Conservation (phyloP, 176 grass and related monocot genomes). For the Poa pratensis region DNA sequence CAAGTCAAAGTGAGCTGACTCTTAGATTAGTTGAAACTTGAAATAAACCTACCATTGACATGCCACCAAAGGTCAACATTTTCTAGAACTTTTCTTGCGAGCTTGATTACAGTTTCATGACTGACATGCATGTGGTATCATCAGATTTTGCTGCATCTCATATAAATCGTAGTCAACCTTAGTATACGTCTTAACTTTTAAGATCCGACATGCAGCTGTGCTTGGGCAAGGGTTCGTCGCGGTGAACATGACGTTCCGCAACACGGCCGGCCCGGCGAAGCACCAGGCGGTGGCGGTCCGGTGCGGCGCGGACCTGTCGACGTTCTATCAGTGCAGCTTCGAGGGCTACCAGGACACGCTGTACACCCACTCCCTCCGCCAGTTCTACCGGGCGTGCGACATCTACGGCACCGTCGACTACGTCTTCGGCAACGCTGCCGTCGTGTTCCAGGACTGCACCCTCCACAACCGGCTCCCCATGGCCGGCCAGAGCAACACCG, state of each 20-base stretch:
- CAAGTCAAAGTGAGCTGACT: no score
- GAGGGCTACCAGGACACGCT: slow-evolving; percentile 98
- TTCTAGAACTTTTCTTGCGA: neutral
- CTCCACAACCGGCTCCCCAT: slow-evolving; percentile 71
- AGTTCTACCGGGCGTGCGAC: slow-evolving; percentile 95
- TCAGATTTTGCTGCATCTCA: neutral
- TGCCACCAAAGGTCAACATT: neutral
- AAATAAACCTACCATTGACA: neutral
- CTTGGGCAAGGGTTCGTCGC: slow-evolving; percentile 83
- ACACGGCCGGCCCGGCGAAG: slow-evolving; percentile 77
- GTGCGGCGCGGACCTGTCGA: slow-evolving; percentile 65
- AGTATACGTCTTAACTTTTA: neutral
- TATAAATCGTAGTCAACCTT: neutral
- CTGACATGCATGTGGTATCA: neutral
- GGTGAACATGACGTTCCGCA: slow-evolving; percentile 92
- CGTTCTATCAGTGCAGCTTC: slow-evolving; percentile 97
- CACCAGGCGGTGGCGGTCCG: slow-evolving; percentile 88
- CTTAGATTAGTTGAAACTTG: no score
- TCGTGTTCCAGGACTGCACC: slow-evolving; percentile 80
- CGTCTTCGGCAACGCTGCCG: slow-evolving; percentile 93
- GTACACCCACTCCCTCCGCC: slow-evolving; percentile 85
- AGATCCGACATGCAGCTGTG: slow-evolving; percentile 57
- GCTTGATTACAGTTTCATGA: neutral
- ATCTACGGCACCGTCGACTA: slow-evolving; percentile 96
- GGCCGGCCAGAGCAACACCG: slow-evolving; percentile 80